Evolutionary conservation across 768 basidiomycete genomes (phyloP), one percentile per base, ranked within the genome.

Genomic region (Lactifluus volemus): DNA sequence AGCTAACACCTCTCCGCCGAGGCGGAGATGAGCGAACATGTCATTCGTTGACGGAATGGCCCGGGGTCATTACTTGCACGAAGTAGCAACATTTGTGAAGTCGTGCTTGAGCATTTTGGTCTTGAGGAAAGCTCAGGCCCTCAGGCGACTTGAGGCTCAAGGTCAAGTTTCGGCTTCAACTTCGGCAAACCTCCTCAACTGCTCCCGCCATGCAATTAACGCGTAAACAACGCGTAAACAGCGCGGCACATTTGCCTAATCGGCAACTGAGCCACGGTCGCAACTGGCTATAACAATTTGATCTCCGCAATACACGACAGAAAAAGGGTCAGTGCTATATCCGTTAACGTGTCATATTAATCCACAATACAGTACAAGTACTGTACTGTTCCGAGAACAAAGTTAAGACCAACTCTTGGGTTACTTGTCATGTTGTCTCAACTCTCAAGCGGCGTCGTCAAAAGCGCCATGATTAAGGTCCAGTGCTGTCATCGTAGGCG

Each of bases 151-250:
- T 25, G 25, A 25, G 25, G 25, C 25, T 25, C 25, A 25, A 25
- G 25, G 25, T 25, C 25, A 25, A 25, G 25, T 25, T 25, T 25
- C 25, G 25, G 25, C 25, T 25, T 25, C 25, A 25, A 25, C 25
- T 25, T 25, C 25, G 25, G 25, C 25, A 25, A 25, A 1, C 25
- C 25, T 25, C 25, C 25, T 25, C 25, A 25, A 25, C 2, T 25
- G 25, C 25, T 25, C 25, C 25, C 25, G 25, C 25, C 25, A 25
- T 25, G 41, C 5, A 42, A 19, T 17, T 14, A 39, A 14, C 52
- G 38, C 30, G 29, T 49, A 61, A 63, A 65, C 53, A 65, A 59
- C 64, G 64, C 64, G 64, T 63, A 63, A 58, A 63, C 51, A 65
- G 59, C 29, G 47, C 42, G 45, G 49, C 30, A 7, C 30, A 25